A percentile compares a stretch with the other conserved stretches of the same genome.
Conservation (phyloP, 306 rosid genomes). For the Hippophae tibetana region DNA sequence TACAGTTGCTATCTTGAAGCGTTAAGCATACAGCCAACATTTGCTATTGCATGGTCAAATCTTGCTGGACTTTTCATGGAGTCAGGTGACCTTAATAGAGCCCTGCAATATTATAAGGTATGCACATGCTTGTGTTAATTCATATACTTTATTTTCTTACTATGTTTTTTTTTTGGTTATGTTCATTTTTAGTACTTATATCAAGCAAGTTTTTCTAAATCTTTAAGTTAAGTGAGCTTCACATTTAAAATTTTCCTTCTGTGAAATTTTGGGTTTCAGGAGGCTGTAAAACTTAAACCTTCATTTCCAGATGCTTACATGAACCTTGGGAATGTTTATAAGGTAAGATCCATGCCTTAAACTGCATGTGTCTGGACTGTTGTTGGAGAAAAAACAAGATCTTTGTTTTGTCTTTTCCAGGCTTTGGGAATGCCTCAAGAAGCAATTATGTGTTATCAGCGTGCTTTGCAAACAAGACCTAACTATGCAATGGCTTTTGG, state of each 20-base stretch:
- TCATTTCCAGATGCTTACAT: slow-evolving; percentile 90
- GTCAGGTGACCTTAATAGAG: slow-evolving; percentile 90
- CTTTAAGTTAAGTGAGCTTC: too few species aligned
- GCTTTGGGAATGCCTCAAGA: slow-evolving; percentile 94
- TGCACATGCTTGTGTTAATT: background rate
- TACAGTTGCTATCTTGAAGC: slow-evolving; percentile 97
- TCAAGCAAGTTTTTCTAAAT: too few species aligned
- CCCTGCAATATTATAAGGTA: slow-evolving; percentile 89
- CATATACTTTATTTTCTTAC: too few species aligned
- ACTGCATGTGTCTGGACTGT: slow-evolving; percentile 36
- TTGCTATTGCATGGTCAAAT: slow-evolving; percentile 99
- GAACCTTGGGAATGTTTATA: slow-evolving; percentile 94
- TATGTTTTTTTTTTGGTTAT: too few species aligned
- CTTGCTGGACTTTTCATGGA: slow-evolving; percentile 98
- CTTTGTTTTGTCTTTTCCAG: slow-evolving; percentile 51
- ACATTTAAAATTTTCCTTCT: too few species aligned
- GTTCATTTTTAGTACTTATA: too few species aligned
- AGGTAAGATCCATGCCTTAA: slow-evolving; percentile 55
- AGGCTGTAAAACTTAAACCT: slow-evolving; percentile 93
- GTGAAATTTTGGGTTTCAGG: slow-evolving; percentile 33
- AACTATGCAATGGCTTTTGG: slow-evolving; percentile 94
- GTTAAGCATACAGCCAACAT: slow-evolving; percentile 79
- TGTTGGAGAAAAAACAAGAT: slow-evolving; percentile 36
- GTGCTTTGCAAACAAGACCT: slow-evolving; percentile 84
- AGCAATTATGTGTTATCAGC: slow-evolving; percentile 89